These are phyloP conservation scores for Leccinum subtestaceum DNA, from an alignment of 768 basidiomycete species.

Conservation along the genomic window DNA sequence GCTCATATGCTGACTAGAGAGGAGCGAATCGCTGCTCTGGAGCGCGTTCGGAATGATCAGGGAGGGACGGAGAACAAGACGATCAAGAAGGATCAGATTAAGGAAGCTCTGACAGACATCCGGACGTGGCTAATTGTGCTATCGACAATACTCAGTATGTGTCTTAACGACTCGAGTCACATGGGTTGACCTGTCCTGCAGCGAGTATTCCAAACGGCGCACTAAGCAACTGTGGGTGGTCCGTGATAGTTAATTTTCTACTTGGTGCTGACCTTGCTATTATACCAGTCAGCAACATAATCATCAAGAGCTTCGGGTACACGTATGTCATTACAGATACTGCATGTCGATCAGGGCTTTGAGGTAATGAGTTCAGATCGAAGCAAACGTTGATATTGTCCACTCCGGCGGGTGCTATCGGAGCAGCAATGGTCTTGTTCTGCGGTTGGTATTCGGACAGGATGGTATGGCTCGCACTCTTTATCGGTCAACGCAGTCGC, in stretches of 20 bases:
- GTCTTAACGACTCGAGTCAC: background rate
- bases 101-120: constrained; percentile 54
- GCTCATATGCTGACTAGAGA: constrained; percentile 54
- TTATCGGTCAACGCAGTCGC: background rate
- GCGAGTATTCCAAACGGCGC: constrained; percentile 67
- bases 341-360: background rate
- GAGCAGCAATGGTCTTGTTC: constrained; percentile 44
- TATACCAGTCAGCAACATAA: constrained; percentile 52
- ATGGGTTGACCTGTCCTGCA: constrained; percentile 22
- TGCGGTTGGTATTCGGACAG: constrained; percentile 68
- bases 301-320: constrained; percentile 63
- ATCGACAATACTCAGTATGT: constrained; percentile 54
- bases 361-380: constrained; percentile 37
- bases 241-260: background rate
- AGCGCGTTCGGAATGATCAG: constrained; percentile 65
- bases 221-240: constrained; percentile 55
- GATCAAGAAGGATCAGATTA: constrained; percentile 55
- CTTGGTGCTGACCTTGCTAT: background rate
- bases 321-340: constrained; percentile 39
- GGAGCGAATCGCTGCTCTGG: constrained; percentile 60
- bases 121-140: constrained; percentile 64
- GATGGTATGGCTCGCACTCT: constrained; percentile 38
- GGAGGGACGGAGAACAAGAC: constrained; percentile 61
- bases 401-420: constrained; percentile 54
- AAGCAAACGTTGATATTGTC: constrained; percentile 59